Conservation (phyloP, 176 grass and related monocot genomes). For the Musa beccarii region DNA sequence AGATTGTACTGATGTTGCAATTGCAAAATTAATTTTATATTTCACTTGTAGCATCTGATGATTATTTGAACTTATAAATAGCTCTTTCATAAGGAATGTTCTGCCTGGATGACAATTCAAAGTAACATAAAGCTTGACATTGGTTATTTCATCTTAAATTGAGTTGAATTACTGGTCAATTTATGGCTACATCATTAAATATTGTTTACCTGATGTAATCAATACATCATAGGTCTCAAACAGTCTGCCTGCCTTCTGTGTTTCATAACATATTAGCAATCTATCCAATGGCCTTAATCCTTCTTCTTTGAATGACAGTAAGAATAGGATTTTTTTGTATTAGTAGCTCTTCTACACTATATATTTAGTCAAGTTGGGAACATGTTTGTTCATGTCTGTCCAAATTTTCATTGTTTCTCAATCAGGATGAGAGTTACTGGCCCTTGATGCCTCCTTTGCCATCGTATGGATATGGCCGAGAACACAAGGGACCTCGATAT, state of each 20-base stretch:
- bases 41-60: background rate
- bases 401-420: background rate
- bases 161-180: background rate
- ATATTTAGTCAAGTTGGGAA: no score
- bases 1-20: background rate
- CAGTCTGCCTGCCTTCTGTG: no score
- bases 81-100: background rate
- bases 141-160: background rate
- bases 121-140: background rate
- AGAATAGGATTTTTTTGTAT: no score
- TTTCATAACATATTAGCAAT: no score
- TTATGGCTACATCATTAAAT: no score
- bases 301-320: no score
- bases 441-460: conserved; percentile 68
- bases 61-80: background rate
- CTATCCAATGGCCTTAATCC: no score
- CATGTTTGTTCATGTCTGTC: background rate
- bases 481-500: conserved; percentile 74
- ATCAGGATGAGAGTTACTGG: conserved; percentile 72
- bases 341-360: no score
- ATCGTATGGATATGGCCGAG: conserved; percentile 84
- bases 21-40: background rate
- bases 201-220: no score
- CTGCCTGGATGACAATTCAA: background rate
- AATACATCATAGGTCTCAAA: no score